Base-by-base conservation (phyloP, 805 yeast genomes). In the Candida nanaspora region DNA sequence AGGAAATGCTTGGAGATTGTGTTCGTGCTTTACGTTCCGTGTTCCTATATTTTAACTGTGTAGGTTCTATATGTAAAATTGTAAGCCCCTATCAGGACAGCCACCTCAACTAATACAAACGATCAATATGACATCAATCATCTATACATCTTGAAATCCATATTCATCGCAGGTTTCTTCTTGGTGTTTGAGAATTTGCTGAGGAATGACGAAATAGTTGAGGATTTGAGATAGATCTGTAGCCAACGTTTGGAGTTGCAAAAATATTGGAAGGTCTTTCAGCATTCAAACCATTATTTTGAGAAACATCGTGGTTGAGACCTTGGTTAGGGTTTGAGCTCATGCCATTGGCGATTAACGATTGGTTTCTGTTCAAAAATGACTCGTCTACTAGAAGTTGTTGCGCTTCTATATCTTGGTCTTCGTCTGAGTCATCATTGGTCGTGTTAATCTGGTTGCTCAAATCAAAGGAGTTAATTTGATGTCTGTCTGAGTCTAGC, bases 371-470 rank as follows among this genome's bases (percentile, higher is more conserved):
- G 19, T 31, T 31, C 34, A 31, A 14, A 14, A 33, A 33, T 2
- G 35, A 33, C 8, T 33, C 35, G 18, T 33, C 30, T 10, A 25
- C 18, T 21, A 34, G 9, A 5, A 27, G 13, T 14, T 35, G 25
- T 3, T 19, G 25, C 9, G 23, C 4, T 19, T 35, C 27, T 13
- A 27, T 18, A 30, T 31, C 41, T 23, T 41, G 46, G 22, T 39
- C 35, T 6, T 37, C 39, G 11, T 37, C 39, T 20, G 39, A 40
- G 16, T 27, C 35, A 22, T 35, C 39, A 31, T 23, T 20, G 2
- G 44, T 32, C 23, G 41, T 38, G 6, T 39, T 35, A 7, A 39
- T 26, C 23, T 44, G 50, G 27, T 40, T 48, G 19, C 43, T 30
- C 21, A 38, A 26, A 20, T 41, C 47, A 37, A 40, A 41, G 7